A percentile compares a stretch with the other conserved stretches of the same genome.
These are phyloP conservation scores for Poronia punctata DNA, from an alignment of 495 filamentous ascomycete genomes.

Conservation along the genomic window DNA sequence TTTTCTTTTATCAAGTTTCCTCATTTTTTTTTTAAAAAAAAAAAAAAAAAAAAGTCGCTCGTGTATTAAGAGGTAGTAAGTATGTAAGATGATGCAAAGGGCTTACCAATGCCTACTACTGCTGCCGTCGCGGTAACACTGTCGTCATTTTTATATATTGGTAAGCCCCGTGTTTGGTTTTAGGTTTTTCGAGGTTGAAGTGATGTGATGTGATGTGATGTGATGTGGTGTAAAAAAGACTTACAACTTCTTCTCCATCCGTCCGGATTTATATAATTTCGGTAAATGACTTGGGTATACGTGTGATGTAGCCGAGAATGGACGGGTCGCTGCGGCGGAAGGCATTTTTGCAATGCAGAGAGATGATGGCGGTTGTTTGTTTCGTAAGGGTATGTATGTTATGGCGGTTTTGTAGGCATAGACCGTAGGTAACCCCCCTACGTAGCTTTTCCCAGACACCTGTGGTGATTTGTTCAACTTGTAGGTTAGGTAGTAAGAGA, in stretches of 20 bases:
- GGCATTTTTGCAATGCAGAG: constrained; percentile 22
- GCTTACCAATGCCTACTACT: constrained; percentile 30
- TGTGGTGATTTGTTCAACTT: too few relatives aligned
- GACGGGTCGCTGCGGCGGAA: constrained; percentile 17
- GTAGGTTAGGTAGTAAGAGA: too few relatives aligned
- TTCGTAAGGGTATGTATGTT: too few relatives aligned
- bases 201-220: neutral
- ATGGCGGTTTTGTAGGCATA: too few relatives aligned
- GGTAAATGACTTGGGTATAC: constrained; percentile 39
- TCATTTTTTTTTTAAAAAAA: too few relatives aligned
- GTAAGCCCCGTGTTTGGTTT: constrained; percentile 3
- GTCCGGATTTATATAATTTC: constrained; percentile 25
- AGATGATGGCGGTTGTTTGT: neutral
- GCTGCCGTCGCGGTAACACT: constrained; percentile 35
- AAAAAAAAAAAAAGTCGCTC: too few relatives aligned
- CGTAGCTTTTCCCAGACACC: too few relatives aligned
- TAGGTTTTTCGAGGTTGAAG: neutral
- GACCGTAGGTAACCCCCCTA: too few relatives aligned
- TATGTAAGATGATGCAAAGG: too few relatives aligned
- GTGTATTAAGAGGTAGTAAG: too few relatives aligned
- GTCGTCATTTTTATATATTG: neutral
- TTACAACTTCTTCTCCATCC: constrained; percentile 32
- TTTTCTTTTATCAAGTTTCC: too few relatives aligned
- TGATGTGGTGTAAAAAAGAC: neutral
- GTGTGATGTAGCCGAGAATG: constrained; percentile 34